These are phyloP conservation scores for Lupinus albus DNA, from an alignment of 306 rosid genomes.

Conservation along the genomic window DNA sequence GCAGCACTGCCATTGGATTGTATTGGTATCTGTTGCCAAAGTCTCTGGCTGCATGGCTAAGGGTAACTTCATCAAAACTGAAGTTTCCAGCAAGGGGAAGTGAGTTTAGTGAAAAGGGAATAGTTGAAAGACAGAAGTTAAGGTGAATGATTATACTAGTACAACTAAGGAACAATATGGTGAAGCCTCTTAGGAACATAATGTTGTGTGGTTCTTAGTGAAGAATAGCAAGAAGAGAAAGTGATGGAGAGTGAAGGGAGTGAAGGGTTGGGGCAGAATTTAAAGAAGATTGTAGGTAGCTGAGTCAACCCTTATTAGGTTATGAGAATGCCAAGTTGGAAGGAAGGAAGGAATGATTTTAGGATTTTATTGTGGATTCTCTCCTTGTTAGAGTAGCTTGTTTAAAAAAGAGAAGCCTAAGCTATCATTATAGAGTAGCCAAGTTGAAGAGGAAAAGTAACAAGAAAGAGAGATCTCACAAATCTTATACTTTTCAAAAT, in stretches of 20 bases:
- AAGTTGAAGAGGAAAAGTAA: conserved; percentile 74
- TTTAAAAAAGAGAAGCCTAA: conserved; percentile 44
- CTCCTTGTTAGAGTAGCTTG: conserved; percentile 39
- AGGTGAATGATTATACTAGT: conserved; percentile 44
- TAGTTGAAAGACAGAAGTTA: conserved; percentile 55
- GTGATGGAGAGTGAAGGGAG: conserved; percentile 51
- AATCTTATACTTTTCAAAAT: conserved; percentile 73
- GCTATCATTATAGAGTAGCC: conserved; percentile 59
- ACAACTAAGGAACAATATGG: conserved; percentile 60
- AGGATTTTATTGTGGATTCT: conserved; percentile 46
- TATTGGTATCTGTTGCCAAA: conserved; percentile 79
- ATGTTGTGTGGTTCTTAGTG: conserved; percentile 50
- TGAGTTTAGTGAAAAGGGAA: conserved; percentile 56
- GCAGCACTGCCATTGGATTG: conserved; percentile 68
- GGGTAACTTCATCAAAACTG: conserved; percentile 60
- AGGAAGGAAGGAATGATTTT: conserved; percentile 54
- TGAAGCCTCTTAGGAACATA: conserved; percentile 52
- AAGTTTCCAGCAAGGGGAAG: conserved; percentile 72
- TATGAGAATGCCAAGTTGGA: conserved; percentile 62
- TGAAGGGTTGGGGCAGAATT: conserved; percentile 61
- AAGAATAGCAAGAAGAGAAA: conserved; percentile 40
- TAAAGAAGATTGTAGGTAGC: conserved; percentile 57
- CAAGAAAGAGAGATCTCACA: conserved; percentile 67
- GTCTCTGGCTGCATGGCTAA: conserved; percentile 71
- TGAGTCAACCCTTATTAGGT: conserved; percentile 69